Conservation (phyloP, 148 eudicot genomes). For the Spergularia marina region DNA sequence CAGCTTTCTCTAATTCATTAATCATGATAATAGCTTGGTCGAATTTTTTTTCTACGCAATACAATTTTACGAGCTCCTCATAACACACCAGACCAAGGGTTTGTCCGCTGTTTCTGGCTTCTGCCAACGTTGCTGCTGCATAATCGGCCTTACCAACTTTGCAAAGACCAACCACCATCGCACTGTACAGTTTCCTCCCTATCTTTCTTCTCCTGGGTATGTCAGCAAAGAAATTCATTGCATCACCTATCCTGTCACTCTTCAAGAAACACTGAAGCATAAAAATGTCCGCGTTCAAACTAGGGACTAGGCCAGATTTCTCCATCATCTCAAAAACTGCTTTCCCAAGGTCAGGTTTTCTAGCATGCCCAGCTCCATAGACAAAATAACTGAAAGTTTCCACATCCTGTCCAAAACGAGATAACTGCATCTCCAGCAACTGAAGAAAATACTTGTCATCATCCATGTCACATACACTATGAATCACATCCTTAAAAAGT, state of each 20-base stretch:
- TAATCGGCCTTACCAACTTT: conserved; percentile 40
- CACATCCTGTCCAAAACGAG: conserved; percentile 31
- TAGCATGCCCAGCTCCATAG: conserved; percentile 70
- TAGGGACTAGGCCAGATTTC: conserved; percentile 38
- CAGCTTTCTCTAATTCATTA: conserved; percentile 47
- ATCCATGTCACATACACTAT: conserved; percentile 46
- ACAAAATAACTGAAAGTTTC: conserved; percentile 53
- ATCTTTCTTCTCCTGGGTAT: conserved; percentile 36
- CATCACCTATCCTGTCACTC: conserved; percentile 49
- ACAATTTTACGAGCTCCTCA: conserved; percentile 59
- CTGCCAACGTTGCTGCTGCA: conserved; percentile 41
- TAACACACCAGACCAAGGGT: conserved; percentile 50
- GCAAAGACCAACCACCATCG: conserved; percentile 73
- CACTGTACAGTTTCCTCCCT: conserved; percentile 39
- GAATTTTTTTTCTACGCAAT: conserved; percentile 37
- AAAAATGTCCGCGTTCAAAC: conserved; percentile 39
- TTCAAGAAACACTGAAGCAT: conserved; percentile 59
- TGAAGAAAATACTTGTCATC: conserved; percentile 47
- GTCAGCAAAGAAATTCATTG: conserved; percentile 45
- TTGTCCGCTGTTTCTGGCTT: conserved; percentile 31
- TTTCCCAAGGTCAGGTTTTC: conserved; percentile 59
- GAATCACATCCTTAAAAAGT: conserved; percentile 51
- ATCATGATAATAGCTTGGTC: conserved; percentile 39
- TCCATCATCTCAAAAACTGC: conserved; percentile 57
- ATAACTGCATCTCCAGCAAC: conserved; percentile 61